phyloP scores from a whole-genome alignment of 805 yeast genomes.

The Starmerella vaccinii region DNA sequence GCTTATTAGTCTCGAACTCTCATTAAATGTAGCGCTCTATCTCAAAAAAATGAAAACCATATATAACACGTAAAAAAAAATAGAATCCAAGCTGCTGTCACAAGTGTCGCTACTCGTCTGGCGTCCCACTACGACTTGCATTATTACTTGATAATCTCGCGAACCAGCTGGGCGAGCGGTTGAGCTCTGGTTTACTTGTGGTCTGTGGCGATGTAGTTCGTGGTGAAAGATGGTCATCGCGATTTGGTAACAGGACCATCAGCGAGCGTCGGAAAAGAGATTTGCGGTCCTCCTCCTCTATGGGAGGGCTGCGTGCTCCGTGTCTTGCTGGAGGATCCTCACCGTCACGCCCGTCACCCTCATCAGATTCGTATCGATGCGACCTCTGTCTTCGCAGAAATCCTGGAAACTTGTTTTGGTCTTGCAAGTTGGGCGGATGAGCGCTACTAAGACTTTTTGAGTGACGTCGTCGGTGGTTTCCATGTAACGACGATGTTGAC shows the following conservation, averaged over 20 bases:
- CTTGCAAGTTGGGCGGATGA: constrained; percentile 11
- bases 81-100: neutral
- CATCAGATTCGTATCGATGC: constrained; percentile 2
- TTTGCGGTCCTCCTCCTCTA: constrained; percentile 17
- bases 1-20: too few relatives aligned
- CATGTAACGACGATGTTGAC: neutral
- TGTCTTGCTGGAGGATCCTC: constrained; percentile 1
- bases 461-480: constrained; percentile 23
- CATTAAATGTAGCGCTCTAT: neutral
- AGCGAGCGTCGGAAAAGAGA: constrained; percentile 23
- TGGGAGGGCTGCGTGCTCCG: constrained; percentile 8
- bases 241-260: constrained; percentile 17
- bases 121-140: neutral
- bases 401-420: constrained; percentile 11
- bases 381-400: constrained; percentile 15
- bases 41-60: neutral
- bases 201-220: constrained; percentile 2
- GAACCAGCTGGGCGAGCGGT: constrained; percentile 15
- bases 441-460: constrained; percentile 29
- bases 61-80: neutral
- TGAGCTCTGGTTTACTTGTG: constrained; percentile 11
- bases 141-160: constrained; percentile 5
- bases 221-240: neutral
- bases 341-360: neutral
- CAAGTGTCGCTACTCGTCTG: neutral